Percentiles rank a stretch among this genome's conserved stretches.
Evolutionary conservation across 345 rosid genomes (phyloP).

Genomic region (Gossypium stocksii): DNA sequence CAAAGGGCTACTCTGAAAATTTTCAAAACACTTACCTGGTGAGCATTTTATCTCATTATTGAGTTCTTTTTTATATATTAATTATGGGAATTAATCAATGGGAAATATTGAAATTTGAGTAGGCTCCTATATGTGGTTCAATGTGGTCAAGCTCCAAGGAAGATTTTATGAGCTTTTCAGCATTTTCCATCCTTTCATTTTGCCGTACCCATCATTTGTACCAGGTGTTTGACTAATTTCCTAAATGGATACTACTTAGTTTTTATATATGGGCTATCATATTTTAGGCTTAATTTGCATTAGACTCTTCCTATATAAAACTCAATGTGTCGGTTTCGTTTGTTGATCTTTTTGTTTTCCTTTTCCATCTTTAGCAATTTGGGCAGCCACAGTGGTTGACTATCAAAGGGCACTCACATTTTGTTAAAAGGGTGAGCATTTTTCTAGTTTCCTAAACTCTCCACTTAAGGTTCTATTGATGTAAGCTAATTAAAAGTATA

Average conservation of each 20-base stretch:
- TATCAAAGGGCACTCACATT: slow-evolving; percentile 61
- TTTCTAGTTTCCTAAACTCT: not conserved
- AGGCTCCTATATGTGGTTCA: slow-evolving; percentile 83
- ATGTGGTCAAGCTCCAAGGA: slow-evolving; percentile 78
- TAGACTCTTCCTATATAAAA: not conserved
- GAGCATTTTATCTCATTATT: slow-evolving; percentile 7
- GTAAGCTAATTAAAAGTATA: not conserved
- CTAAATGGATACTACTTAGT: not conserved
- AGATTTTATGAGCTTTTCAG: slow-evolving; percentile 69
- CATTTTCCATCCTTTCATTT: slow-evolving; percentile 72
- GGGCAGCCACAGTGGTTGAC: slow-evolving; percentile 93
- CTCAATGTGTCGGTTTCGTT: not conserved
- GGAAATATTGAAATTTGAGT: not conserved
- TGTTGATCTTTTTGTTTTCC: not conserved
- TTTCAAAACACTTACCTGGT: slow-evolving; percentile 84
- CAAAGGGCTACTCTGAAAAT: slow-evolving; percentile 67
- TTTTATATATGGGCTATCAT: too few species aligned
- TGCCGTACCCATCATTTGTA: slow-evolving; percentile 77
- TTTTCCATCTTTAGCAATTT: slow-evolving; percentile 40
- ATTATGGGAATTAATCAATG: not conserved
- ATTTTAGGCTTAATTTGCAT: not conserved
- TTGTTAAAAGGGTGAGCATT: slow-evolving; percentile 54
- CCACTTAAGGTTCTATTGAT: not conserved
- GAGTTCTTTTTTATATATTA: not conserved
- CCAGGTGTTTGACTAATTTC: slow-evolving; percentile 43